Conservation (phyloP, 345 rosid genomes). For the Mercurialis annua region DNA sequence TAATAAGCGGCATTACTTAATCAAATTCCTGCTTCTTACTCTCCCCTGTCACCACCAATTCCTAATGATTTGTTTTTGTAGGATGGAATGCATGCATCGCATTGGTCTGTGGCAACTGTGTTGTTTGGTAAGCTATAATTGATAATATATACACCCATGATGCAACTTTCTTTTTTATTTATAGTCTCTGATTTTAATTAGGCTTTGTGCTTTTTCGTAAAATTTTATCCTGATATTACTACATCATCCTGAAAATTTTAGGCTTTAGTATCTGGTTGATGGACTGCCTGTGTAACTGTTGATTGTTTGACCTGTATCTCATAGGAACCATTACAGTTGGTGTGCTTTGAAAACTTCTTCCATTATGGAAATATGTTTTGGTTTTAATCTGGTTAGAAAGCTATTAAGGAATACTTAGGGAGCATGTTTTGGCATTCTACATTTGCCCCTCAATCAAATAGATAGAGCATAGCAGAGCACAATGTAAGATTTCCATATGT, state of each 20-base stretch:
- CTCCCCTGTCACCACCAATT: background rate
- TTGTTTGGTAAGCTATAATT: conserved; percentile 67
- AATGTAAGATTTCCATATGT: conserved; percentile 1
- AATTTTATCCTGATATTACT: no score
- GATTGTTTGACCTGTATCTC: background rate
- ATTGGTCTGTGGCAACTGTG: conserved; percentile 92
- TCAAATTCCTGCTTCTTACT: background rate
- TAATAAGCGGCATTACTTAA: background rate
- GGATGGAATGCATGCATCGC: conserved; percentile 99
- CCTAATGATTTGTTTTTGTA: conserved; percentile 25
- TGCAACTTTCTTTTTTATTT: background rate
- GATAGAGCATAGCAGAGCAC: background rate
- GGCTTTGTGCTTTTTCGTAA: background rate
- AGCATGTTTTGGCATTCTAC: background rate
- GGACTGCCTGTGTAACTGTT: background rate
- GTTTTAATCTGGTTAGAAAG: background rate
- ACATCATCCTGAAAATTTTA: background rate
- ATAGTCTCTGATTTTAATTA: background rate
- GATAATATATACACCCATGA: background rate
- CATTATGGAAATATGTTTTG: background rate
- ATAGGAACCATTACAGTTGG: background rate
- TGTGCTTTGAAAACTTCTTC: background rate
- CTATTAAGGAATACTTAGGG: background rate
- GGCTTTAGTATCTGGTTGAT: background rate
- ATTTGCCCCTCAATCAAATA: background rate